A percentile compares a stretch with the other conserved stretches of the same genome.
Conservation (phyloP, 2,329 filamentous ascomycete genomes). For the Thielaviopsis ethacetica region DNA sequence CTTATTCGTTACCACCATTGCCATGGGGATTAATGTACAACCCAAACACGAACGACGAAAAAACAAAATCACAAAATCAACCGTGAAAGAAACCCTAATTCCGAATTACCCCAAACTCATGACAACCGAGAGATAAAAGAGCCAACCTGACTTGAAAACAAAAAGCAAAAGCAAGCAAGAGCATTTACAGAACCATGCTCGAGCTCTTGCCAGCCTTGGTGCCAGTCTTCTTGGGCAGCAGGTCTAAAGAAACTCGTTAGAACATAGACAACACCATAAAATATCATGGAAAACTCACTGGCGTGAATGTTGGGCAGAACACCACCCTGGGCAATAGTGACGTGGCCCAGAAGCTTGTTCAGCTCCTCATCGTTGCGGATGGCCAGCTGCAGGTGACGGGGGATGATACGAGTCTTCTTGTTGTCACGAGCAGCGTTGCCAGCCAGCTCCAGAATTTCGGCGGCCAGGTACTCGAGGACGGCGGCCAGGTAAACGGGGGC, state of each 20-base stretch:
- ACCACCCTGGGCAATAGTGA: conserved; percentile 95
- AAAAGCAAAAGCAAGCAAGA: conserved; percentile 32
- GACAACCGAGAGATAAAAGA: conserved; percentile 46
- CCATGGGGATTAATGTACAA: conserved; percentile 61
- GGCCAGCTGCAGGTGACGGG: conserved; percentile 94
- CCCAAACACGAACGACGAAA: conserved; percentile 40
- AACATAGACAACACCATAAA: neutral
- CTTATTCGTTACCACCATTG: conserved; percentile 45
- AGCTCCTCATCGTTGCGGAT: conserved; percentile 99
- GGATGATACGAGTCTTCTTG: conserved; percentile 99
- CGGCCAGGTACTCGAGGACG: conserved; percentile 95
- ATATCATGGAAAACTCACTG: conserved; percentile 45
- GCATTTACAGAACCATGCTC: conserved; percentile 81
- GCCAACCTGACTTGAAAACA: conserved; percentile 33
- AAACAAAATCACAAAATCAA: conserved; percentile 26
- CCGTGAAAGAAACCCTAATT: conserved; percentile 48
- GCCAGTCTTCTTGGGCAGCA: conserved; percentile 95
- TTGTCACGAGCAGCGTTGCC: conserved; percentile 98
- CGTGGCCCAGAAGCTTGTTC: conserved; percentile 95
- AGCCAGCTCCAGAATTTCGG: conserved; percentile 96
- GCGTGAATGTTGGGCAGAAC: conserved; percentile 94
- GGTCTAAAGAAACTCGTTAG: conserved; percentile 45
- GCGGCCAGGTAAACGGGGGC: conserved; percentile 94
- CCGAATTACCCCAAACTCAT: conserved; percentile 66
- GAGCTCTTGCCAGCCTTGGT: conserved; percentile 81